phyloP scores from a whole-genome alignment of 768 basidiomycete genomes.

The Trichaptum fuscoviolaceum region DNA sequence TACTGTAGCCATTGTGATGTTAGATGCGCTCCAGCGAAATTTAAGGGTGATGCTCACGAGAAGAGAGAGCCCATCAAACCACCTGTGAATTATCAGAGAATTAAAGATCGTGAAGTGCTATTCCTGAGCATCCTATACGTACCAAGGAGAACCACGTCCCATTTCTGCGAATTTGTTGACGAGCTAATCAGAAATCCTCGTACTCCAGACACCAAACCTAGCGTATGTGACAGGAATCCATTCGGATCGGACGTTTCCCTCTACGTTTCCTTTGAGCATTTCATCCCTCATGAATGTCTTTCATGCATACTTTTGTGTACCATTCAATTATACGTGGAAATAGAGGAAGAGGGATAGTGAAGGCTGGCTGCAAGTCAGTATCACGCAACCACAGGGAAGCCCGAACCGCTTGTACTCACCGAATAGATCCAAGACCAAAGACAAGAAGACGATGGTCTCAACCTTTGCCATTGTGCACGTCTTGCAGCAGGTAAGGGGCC shows the following conservation, averaged over 20 bases:
- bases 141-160: conserved; percentile 95
- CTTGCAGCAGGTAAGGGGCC: background rate
- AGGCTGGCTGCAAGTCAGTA: conserved; percentile 45
- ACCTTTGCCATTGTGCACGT: conserved; percentile 50
- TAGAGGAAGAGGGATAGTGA: conserved; percentile 92
- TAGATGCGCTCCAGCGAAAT: conserved; percentile 8
- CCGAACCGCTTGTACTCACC: conserved; percentile 33
- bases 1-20: conserved; percentile 35
- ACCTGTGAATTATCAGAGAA: conserved; percentile 31
- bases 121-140: conserved; percentile 12
- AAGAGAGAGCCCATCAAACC: conserved; percentile 93
- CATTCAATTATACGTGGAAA: conserved; percentile 97
- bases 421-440: conserved; percentile 84
- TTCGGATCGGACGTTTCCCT: conserved; percentile 66
- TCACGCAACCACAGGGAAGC: conserved; percentile 4
- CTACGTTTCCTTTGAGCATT: conserved; percentile 28
- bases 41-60: conserved; percentile 51
- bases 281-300: background rate
- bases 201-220: conserved; percentile 59
- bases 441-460: conserved; percentile 82
- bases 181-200: conserved; percentile 63
- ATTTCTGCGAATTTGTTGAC: conserved; percentile 60
- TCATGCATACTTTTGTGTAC: conserved; percentile 62
- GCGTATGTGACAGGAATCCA: conserved; percentile 69
- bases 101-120: background rate